Evolutionary conservation across 2,329 filamentous ascomycete species (phyloP).

Genomic region (Exophiala sideris): DNA sequence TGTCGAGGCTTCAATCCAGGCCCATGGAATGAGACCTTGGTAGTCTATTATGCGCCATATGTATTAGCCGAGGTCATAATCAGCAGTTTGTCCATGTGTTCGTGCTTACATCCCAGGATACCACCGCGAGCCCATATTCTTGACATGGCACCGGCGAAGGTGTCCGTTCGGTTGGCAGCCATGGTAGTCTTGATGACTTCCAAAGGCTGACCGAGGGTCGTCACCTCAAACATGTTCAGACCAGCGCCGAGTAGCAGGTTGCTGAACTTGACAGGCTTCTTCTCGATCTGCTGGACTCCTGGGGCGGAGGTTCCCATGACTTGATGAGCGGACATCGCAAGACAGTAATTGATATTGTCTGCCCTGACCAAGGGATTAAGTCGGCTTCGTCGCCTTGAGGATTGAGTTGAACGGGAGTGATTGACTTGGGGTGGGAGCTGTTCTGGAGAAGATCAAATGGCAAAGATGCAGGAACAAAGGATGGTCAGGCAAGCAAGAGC

Average conservation of each 20-base stretch:
- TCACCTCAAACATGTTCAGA: conserved; percentile 91
- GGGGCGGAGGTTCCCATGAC: conserved; percentile 27
- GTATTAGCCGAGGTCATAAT: conserved; percentile 24
- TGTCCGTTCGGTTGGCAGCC: conserved; percentile 91
- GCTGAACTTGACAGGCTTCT: conserved; percentile 99
- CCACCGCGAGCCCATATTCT: conserved; percentile 94
- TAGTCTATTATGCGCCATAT: conserved; percentile 65
- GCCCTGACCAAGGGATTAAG: conserved; percentile 98
- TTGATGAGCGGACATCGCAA: conserved; percentile 58
- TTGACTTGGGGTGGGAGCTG: background rate
- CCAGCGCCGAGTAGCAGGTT: conserved; percentile 92
- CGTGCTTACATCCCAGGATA: conserved; percentile 79
- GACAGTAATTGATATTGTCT: conserved; percentile 54
- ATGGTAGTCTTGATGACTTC: conserved; percentile 99
- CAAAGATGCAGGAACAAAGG: background rate
- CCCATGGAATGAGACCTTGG: conserved; percentile 98
- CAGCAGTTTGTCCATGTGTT: background rate
- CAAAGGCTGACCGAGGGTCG: conserved; percentile 74
- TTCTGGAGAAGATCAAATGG: background rate
- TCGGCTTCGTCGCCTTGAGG: conserved; percentile 42
- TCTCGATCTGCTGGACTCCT: conserved; percentile 63
- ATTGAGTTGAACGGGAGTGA: conserved; percentile 2
- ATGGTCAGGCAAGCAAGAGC: background rate
- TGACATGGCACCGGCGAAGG: conserved; percentile 74
- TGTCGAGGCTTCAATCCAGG: conserved; percentile 99